These are phyloP conservation scores for Wickerhamomyces sp. DNA, from an alignment of 1,139 yeast species.

Conservation along the genomic window DNA sequence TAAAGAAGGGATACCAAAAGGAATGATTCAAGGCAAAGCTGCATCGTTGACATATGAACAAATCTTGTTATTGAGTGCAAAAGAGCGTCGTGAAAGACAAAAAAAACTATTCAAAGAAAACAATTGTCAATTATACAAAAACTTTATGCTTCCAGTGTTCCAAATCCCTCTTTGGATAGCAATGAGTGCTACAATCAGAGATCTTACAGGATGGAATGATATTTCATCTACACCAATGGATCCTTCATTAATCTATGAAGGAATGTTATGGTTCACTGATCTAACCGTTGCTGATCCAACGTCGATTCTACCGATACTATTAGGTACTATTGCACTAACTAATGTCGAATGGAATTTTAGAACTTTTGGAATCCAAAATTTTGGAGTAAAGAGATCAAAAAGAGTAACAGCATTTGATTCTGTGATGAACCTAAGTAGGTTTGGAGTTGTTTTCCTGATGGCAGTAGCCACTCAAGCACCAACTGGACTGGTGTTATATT, in stretches of 20 bases:
- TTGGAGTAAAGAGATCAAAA: slow-evolving; percentile 16
- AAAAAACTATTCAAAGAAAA: slow-evolving; percentile 59
- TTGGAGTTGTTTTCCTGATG: slow-evolving; percentile 76
- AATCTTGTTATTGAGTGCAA: slow-evolving; percentile 63
- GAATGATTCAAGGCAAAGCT: slow-evolving; percentile 27
- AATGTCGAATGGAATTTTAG: slow-evolving; percentile 77
- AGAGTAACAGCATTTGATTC: slow-evolving; percentile 62
- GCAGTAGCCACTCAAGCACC: slow-evolving; percentile 86
- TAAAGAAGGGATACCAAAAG: slow-evolving; percentile 5
- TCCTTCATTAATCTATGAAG: slow-evolving; percentile 48
- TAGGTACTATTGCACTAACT: slow-evolving; percentile 66
- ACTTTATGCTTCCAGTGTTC: slow-evolving; percentile 63
- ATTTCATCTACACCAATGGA: slow-evolving; percentile 44
- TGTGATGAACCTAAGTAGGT: slow-evolving; percentile 59
- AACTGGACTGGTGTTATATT: slow-evolving; percentile 69
- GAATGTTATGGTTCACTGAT: slow-evolving; percentile 55
- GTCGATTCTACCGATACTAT: slow-evolving; percentile 59
- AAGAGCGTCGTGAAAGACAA: slow-evolving; percentile 75
- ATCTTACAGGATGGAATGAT: slow-evolving; percentile 40
- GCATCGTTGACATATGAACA: slow-evolving; percentile 69
- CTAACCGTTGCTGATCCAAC: slow-evolving; percentile 58
- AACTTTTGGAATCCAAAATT: slow-evolving; percentile 37
- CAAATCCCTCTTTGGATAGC: slow-evolving; percentile 90
- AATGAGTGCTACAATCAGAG: slow-evolving; percentile 70
- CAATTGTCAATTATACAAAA: slow-evolving; percentile 77